Percentiles rank a stretch among this genome's conserved stretches.
phyloP scores from a whole-genome alignment of 129 eudicot species.

The Logfia minima region DNA sequence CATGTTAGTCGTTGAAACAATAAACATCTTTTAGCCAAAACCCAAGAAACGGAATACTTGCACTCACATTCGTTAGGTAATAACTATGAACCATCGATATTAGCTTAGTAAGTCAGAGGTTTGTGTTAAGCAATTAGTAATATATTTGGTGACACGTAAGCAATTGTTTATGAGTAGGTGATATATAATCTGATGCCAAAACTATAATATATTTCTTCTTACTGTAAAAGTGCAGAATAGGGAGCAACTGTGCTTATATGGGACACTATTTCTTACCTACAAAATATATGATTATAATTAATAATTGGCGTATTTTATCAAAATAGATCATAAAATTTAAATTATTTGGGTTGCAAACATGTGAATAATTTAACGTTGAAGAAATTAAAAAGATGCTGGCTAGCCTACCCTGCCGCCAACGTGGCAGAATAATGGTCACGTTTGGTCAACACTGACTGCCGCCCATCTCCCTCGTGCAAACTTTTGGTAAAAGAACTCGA shows the following conservation, averaged over 20 bases:
- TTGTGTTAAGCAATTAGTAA: no score
- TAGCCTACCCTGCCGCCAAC: background rate
- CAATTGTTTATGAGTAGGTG: no score
- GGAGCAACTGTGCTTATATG: no score
- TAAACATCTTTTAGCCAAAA: background rate
- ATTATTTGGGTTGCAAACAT: background rate
- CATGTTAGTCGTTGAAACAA: background rate
- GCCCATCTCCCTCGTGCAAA: slow-evolving; percentile 13
- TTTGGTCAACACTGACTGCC: slow-evolving; percentile 20
- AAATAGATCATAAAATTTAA: slow-evolving; percentile 11
- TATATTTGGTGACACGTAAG: no score
- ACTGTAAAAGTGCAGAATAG: no score
- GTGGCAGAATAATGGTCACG: slow-evolving; percentile 6
- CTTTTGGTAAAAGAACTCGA: background rate
- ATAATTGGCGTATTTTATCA: no score
- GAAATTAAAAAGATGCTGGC: no score
- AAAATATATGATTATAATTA: no score
- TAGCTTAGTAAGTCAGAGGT: background rate
- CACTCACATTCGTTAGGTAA: background rate
- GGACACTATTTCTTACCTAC: no score
- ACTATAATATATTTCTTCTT: no score
- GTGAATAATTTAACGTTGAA: background rate
- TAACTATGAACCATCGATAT: background rate
- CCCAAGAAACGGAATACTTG: background rate
- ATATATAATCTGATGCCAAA: no score